Evolutionary conservation across 2,329 filamentous ascomycete species (phyloP).

Genomic region (Leptographium radiaticola): DNA sequence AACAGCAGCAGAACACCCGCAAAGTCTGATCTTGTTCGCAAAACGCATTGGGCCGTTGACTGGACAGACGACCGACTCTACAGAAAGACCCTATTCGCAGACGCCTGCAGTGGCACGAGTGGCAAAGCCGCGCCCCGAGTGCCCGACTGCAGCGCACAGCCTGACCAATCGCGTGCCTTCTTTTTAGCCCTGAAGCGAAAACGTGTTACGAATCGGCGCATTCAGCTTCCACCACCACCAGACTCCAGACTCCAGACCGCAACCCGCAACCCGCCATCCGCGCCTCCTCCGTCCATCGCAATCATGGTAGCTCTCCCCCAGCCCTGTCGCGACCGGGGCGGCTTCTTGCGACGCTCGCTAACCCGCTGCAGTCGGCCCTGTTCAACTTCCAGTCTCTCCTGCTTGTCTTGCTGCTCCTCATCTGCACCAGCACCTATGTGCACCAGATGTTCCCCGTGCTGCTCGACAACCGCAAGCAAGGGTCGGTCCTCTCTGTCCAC

Average conservation of each 20-base stretch:
- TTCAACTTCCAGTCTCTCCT: constrained; percentile 99
- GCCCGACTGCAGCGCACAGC: background rate
- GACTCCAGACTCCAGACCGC: background rate
- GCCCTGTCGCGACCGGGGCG: too few relatives aligned
- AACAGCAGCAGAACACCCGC: too few relatives aligned
- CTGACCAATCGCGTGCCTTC: background rate
- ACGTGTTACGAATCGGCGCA: background rate
- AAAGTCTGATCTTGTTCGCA: too few relatives aligned
- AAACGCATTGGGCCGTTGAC: too few relatives aligned
- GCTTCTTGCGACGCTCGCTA: background rate
- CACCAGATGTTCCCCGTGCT: constrained; percentile 82
- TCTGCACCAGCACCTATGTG: constrained; percentile 90
- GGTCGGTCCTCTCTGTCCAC: constrained; percentile 18
- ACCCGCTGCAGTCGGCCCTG: constrained; percentile 60
- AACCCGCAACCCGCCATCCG: too few relatives aligned
- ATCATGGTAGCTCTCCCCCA: background rate
- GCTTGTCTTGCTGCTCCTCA: constrained; percentile 83
- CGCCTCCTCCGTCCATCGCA: background rate
- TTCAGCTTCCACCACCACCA: background rate
- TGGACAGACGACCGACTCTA: too few relatives aligned
- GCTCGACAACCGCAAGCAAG: constrained; percentile 86
- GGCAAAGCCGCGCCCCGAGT: too few relatives aligned
- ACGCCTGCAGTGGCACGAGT: too few relatives aligned
- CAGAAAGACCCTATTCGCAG: too few relatives aligned
- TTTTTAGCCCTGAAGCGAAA: background rate